A percentile compares a stretch with the other conserved stretches of the same genome.
phyloP scores from a whole-genome alignment of 768 basidiomycete genomes.

The Dentipellis fragilis region DNA sequence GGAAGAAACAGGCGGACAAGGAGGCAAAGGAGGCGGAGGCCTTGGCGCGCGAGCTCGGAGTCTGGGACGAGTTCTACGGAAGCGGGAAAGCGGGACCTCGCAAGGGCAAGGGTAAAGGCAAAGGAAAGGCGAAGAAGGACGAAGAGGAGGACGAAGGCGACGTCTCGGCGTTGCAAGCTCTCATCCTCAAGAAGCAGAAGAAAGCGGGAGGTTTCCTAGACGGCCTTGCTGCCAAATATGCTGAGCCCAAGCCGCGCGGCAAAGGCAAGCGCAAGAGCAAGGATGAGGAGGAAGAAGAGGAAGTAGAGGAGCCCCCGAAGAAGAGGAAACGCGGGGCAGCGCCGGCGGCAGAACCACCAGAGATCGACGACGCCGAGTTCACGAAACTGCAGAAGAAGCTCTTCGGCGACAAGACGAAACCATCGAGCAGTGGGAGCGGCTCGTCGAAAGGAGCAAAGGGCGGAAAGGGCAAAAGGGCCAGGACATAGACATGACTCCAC shows the following conservation, averaged over 20 bases:
- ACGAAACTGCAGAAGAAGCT: constrained; percentile 48
- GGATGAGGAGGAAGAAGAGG: constrained; percentile 30
- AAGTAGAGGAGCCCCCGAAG: constrained; percentile 27
- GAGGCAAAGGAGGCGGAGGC: constrained; percentile 82
- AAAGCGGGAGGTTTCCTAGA: constrained; percentile 69
- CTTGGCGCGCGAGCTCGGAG: constrained; percentile 77
- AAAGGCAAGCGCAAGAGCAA: constrained; percentile 39
- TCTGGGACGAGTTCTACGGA: constrained; percentile 92
- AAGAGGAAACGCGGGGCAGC: constrained; percentile 34
- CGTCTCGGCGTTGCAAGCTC: constrained; percentile 60
- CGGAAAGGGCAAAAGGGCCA: neutral
- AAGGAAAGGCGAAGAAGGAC: constrained; percentile 23
- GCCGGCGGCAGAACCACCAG: constrained; percentile 29
- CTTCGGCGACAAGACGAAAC: constrained; percentile 34
- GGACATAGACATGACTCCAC: neutral
- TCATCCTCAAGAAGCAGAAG: constrained; percentile 72
- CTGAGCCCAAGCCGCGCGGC: constrained; percentile 31
- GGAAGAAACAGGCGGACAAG: constrained; percentile 64
- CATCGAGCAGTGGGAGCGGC: neutral
- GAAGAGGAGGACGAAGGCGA: constrained; percentile 43
- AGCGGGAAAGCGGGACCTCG: constrained; percentile 56
- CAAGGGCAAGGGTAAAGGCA: constrained; percentile 44
- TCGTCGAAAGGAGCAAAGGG: constrained; percentile 6
- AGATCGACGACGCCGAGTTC: constrained; percentile 61
- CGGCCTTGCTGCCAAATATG: constrained; percentile 63